Evolutionary conservation across 768 basidiomycete species (phyloP).

Genomic region (Mycena rebaudengoi): DNA sequence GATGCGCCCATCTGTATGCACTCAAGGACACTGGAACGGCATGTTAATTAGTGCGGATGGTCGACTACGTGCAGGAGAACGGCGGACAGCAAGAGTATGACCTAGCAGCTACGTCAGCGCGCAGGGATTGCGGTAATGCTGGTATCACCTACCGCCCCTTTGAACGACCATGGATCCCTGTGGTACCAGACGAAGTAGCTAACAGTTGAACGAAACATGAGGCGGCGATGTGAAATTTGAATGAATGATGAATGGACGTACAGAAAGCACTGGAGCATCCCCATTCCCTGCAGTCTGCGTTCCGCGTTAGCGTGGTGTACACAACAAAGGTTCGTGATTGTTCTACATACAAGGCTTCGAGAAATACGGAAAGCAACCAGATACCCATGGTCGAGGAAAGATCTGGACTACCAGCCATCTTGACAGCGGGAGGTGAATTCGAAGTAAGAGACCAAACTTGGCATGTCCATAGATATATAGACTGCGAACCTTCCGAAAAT

Average conservation of each 20-base stretch:
- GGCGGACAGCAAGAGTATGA: not conserved
- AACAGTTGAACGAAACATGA: not conserved
- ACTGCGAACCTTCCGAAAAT: too few species aligned
- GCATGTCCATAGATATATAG: too few species aligned
- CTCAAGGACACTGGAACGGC: not conserved
- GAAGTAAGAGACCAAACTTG: too few species aligned
- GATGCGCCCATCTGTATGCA: slow-evolving; percentile 2
- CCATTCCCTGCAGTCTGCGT: slow-evolving; percentile 7
- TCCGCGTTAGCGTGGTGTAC: not conserved
- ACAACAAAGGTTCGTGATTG: not conserved
- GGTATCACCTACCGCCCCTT: not conserved
- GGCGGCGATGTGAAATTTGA: not conserved
- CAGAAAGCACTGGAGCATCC: slow-evolving; percentile 11
- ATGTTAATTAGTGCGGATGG: not conserved
- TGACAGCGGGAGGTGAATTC: not conserved
- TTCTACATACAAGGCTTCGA: not conserved
- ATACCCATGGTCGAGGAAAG: not conserved
- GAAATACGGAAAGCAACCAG: not conserved
- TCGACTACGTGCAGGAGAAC: not conserved
- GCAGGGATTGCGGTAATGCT: too few species aligned
- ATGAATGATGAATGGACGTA: not conserved
- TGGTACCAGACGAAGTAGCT: slow-evolving; percentile 13
- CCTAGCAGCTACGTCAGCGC: not conserved
- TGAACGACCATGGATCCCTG: slow-evolving; percentile 6
- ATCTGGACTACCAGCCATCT: not conserved